A percentile compares a stretch with the other conserved stretches of the same genome.
Conservation (phyloP, 352 stramenopile genomes). For the Globisporangium cystogenes region DNA sequence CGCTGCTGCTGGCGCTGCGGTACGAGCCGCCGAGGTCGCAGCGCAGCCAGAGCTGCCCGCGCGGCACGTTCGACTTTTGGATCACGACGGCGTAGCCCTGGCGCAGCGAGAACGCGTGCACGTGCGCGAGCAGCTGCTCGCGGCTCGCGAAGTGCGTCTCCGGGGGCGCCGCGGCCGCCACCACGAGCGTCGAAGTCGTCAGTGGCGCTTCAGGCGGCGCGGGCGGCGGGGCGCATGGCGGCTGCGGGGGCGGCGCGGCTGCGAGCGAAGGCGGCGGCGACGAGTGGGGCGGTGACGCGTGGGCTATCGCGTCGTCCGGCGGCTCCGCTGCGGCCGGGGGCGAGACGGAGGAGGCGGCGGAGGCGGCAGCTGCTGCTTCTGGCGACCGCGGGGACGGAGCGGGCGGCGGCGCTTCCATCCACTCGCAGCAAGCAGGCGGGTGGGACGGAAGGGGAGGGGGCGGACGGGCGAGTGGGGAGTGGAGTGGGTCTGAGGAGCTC, state of each 20-base stretch:
- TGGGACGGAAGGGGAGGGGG: background rate
- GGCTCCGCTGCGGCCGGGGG: background rate
- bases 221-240: background rate
- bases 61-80: conserved; percentile 39
- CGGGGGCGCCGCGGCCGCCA: background rate
- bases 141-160: conserved; percentile 27
- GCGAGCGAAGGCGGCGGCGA: background rate
- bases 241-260: background rate
- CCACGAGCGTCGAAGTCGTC: background rate
- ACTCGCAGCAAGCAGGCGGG: background rate
- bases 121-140: conserved; percentile 30
- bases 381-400: conserved; percentile 1
- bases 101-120: conserved; percentile 27
- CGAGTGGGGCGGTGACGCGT: background rate
- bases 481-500: too few species aligned
- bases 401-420: conserved; percentile 2
- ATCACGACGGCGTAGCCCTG: conserved; percentile 42
- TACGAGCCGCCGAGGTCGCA: conserved; percentile 33
- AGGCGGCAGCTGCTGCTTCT: background rate
- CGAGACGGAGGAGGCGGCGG: background rate
- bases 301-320: background rate
- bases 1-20: conserved; percentile 2
- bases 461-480: too few species aligned
- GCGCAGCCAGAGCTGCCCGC: conserved; percentile 39
- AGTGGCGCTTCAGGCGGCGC: background rate